Evolutionary conservation across 805 yeast species (phyloP), one percentile per base, ranked within the genome.

Genomic region (Cyberlindnera subsufficiens): DNA sequence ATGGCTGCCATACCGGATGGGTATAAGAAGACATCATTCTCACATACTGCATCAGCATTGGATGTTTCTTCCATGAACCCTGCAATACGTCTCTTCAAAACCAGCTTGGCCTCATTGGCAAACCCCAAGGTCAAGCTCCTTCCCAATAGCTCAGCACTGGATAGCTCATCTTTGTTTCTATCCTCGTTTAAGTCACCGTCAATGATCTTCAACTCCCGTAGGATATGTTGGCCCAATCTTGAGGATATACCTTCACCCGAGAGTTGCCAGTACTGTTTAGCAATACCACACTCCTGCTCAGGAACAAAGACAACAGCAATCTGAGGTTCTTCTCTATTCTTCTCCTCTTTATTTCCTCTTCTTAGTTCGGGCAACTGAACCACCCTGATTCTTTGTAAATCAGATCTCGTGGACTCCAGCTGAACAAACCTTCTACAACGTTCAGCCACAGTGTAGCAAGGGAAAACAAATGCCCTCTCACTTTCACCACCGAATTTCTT

Each of bases 181-280:
- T 60, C 51, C 40, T 52, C 56, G 16, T 52, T 47, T 8, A 49
- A 40, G 18, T 56, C 52, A 22, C 50, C 61, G 50, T 65, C 64
- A 42, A 64, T 59, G 47, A 61, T 54, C 58, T 73, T 53, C 54
- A 83, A 65, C 58, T 80, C 86, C 46, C 77, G 78, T 45, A 84
- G 63, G 38, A 85, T 79, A 56, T 87, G 91, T 62, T 90, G 96
- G 1, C 89, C 97, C 60, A 82, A 66, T 54, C 98, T 71, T 30
- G 96, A 86, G 14, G 96, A 86, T 20, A 93, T 77, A 14, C 96
- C 96, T 63, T 91, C 97, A 22, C 99, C 99, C 0, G 96, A 71
- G 57, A 90, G 96, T 62, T 91, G 97, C 99, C 99, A 93, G 65
- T 87, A 93, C 54, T 78, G 79, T 59, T 87, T 89, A 32, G 93